Conservation (phyloP, 108 stramenopile species). For the Asterionellopsis glacialis region DNA sequence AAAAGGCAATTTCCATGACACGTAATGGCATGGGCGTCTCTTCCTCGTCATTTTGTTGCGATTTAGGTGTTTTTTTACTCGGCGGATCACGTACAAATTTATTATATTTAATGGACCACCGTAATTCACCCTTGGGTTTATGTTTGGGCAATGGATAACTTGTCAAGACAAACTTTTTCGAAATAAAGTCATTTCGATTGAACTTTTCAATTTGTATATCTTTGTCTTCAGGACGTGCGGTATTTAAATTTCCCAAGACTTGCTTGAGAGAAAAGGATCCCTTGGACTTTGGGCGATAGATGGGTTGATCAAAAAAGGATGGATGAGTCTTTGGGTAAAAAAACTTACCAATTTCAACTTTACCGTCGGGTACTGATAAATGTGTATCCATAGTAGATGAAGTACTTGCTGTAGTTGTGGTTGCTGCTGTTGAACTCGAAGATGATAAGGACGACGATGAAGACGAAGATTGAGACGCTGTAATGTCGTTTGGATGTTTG, state of each 20-base stretch:
- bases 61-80: slow-evolving; percentile 30
- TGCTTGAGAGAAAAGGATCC: slow-evolving; percentile 68
- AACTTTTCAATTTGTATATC: slow-evolving; percentile 58
- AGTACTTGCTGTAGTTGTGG: background rate
- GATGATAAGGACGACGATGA: too few relatives aligned
- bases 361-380: slow-evolving; percentile 70
- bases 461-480: too few relatives aligned
- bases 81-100: slow-evolving; percentile 37
- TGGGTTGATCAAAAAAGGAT: slow-evolving; percentile 76
- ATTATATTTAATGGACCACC: slow-evolving; percentile 62
- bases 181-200: slow-evolving; percentile 47
- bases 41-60: slow-evolving; percentile 37
- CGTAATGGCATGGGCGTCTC: slow-evolving; percentile 36
- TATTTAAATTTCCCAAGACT: slow-evolving; percentile 59
- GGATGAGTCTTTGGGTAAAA: slow-evolving; percentile 76
- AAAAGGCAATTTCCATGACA: slow-evolving; percentile 66
- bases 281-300: slow-evolving; percentile 41
- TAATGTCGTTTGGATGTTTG: too few relatives aligned
- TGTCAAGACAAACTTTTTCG: slow-evolving; percentile 65
- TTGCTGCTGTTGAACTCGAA: background rate
- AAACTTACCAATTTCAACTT: slow-evolving; percentile 69
- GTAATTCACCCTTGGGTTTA: slow-evolving; percentile 42
- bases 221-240: slow-evolving; percentile 23
- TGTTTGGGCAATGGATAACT: slow-evolving; percentile 49
- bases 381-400: slow-evolving; percentile 36